A percentile compares a stretch with the other conserved stretches of the same genome.
phyloP scores from a whole-genome alignment of 2,329 filamentous ascomycete species.

The Dryadomyces quercivorus region DNA sequence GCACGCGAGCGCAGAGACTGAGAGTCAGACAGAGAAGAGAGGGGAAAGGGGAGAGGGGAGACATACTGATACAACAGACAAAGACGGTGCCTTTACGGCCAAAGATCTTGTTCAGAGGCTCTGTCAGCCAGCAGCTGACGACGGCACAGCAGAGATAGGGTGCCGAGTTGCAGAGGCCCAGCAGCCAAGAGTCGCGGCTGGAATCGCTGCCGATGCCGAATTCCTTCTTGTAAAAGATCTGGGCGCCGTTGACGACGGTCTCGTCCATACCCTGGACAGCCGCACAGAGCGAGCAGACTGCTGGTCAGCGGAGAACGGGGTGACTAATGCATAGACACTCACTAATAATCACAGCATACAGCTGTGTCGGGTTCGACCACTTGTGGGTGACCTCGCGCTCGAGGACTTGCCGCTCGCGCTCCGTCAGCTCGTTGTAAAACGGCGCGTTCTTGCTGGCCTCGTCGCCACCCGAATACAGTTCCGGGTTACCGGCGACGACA shows the following conservation, averaged over 20 bases:
- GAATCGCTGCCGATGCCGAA: conserved; percentile 47
- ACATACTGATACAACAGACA: conserved; percentile 42
- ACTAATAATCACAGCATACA: conserved; percentile 52
- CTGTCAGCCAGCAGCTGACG: conserved; percentile 61
- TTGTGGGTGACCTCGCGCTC: conserved; percentile 50
- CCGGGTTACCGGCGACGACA: conserved; percentile 40
- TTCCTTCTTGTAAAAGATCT: conserved; percentile 49
- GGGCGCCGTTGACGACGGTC: conserved; percentile 57
- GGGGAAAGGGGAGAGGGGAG: not conserved
- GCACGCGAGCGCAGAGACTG: conserved; percentile 10
- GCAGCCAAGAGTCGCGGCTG: conserved; percentile 38
- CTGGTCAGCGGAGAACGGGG: not conserved
- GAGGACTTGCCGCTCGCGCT: conserved; percentile 44
- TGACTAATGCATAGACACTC: conserved; percentile 9
- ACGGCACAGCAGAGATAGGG: conserved; percentile 57
- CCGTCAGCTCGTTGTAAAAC: conserved; percentile 33
- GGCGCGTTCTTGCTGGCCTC: not conserved
- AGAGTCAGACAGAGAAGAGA: not conserved
- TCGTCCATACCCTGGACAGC: conserved; percentile 64
- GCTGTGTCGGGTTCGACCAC: conserved; percentile 54
- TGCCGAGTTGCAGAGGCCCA: conserved; percentile 48
- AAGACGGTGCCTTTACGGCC: conserved; percentile 63
- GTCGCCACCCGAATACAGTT: not conserved
- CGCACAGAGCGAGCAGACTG: conserved; percentile 52
- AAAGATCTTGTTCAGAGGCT: conserved; percentile 57